Conservation (phyloP, 2,329 filamentous ascomycete genomes). For the Acrocalymma vagum region DNA sequence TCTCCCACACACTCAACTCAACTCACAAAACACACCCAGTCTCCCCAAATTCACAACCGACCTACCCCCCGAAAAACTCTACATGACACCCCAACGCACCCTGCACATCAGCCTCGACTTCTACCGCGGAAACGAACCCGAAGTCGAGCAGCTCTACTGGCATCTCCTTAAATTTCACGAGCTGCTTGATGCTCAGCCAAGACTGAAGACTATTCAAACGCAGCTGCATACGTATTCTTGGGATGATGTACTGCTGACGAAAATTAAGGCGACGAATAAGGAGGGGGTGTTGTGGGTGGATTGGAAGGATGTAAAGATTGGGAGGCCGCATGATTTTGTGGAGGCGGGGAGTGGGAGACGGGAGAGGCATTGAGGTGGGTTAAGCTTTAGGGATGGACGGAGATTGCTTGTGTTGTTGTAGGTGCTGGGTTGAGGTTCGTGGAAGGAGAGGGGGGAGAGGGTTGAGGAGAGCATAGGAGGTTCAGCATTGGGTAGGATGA, state of each 20-base stretch:
- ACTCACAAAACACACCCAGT: conserved; percentile 2
- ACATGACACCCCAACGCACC: conserved; percentile 10
- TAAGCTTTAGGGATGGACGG: too few species aligned
- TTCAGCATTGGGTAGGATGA: too few species aligned
- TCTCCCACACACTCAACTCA: too few species aligned
- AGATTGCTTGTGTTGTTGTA: too few species aligned
- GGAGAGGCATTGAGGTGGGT: too few species aligned
- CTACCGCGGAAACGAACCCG: neutral
- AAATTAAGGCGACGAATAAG: conserved; percentile 7
- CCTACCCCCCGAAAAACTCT: conserved; percentile 1
- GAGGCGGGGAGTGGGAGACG: too few species aligned
- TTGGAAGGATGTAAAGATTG: conserved; percentile 10
- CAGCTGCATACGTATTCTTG: conserved; percentile 9
- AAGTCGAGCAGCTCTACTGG: neutral
- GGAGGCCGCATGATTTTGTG: neutral
- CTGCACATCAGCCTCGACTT: conserved; percentile 3
- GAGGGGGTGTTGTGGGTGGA: conserved; percentile 9
- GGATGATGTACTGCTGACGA: conserved; percentile 2
- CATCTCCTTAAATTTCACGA: conserved; percentile 15
- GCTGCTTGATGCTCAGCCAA: conserved; percentile 9
- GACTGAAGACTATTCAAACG: conserved; percentile 11
- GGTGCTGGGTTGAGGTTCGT: too few species aligned
- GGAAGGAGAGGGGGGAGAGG: too few species aligned
- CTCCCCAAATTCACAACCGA: neutral
- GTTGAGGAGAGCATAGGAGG: too few species aligned